phyloP scores from a whole-genome alignment of 2,329 filamentous ascomycete species.

The Cucurbitaria berberidis region DNA sequence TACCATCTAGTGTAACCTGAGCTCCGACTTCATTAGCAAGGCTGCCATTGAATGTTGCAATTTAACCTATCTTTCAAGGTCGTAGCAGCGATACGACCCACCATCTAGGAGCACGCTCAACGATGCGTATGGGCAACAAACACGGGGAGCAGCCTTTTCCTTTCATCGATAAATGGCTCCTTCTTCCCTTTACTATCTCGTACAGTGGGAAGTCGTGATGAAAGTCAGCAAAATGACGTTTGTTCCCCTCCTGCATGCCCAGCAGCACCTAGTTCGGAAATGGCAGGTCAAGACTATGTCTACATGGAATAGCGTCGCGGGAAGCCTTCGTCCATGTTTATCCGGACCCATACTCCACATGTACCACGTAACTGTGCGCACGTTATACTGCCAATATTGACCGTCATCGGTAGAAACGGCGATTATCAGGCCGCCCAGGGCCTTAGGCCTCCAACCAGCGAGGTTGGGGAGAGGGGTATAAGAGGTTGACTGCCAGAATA shows the following conservation, averaged over 20 bases:
- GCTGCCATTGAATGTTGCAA: background rate
- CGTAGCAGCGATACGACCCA: background rate
- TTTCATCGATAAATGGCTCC: background rate
- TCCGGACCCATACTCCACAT: constrained; percentile 3
- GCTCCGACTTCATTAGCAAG: no score
- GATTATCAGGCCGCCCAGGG: constrained; percentile 2
- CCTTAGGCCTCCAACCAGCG: background rate
- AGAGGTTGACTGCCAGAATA: background rate
- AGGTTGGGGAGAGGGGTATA: constrained; percentile 7
- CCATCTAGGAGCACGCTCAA: background rate
- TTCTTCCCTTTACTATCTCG: no score
- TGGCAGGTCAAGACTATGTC: constrained; percentile 28
- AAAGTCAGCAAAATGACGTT: constrained; percentile 21
- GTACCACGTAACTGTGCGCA: constrained; percentile 10
- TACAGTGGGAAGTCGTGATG: background rate
- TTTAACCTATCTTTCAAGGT: background rate
- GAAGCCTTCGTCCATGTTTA: constrained; percentile 13
- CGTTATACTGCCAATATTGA: constrained; percentile 7
- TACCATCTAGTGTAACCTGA: no score
- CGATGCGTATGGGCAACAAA: no score
- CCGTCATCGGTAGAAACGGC: constrained; percentile 3
- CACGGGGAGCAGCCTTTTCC: background rate
- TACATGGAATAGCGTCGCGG: constrained; percentile 11
- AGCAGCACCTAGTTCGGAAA: constrained; percentile 21
- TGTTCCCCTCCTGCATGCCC: constrained; percentile 23